These are phyloP conservation scores for Plasmopara halstedii DNA, from an alignment of 352 stramenopile species.

Conservation along the genomic window DNA sequence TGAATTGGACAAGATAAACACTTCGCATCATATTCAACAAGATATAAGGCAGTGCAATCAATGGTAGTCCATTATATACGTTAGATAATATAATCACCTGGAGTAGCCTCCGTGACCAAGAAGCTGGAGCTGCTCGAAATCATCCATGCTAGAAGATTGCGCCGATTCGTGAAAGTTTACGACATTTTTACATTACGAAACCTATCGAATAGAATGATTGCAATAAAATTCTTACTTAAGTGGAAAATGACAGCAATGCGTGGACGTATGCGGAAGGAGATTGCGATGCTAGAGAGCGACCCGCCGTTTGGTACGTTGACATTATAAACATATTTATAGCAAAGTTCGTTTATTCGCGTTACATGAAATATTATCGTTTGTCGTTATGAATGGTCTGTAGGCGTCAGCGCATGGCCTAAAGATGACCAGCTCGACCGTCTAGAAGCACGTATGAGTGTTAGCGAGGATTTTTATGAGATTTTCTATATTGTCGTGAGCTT, in stretches of 20 bases:
- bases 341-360: no score
- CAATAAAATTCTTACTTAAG: no score
- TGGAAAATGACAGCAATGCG: slow-evolving; percentile 68
- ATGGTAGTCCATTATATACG: no score
- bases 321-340: neutral
- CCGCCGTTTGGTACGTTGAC: slow-evolving; percentile 62
- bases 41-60: no score
- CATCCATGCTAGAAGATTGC: slow-evolving; percentile 33
- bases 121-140: slow-evolving; percentile 37
- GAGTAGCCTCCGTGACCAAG: slow-evolving; percentile 60
- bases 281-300: slow-evolving; percentile 77
- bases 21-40: slow-evolving; percentile 9
- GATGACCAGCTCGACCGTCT: slow-evolving; percentile 65
- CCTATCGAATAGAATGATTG: neutral
- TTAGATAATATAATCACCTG: slow-evolving; percentile 23
- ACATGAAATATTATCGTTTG: neutral
- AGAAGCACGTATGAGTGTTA: slow-evolving; percentile 47
- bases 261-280: slow-evolving; percentile 73
- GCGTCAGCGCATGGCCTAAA: slow-evolving; percentile 69
- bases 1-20: slow-evolving; percentile 40
- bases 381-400: slow-evolving; percentile 15
- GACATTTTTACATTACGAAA: neutral
- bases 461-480: neutral
- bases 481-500: neutral
- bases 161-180: neutral